Percentiles rank a stretch among this genome's conserved stretches.
phyloP scores from a whole-genome alignment of 495 filamentous ascomycete species.

The Annulohypoxylon maeteangense region DNA sequence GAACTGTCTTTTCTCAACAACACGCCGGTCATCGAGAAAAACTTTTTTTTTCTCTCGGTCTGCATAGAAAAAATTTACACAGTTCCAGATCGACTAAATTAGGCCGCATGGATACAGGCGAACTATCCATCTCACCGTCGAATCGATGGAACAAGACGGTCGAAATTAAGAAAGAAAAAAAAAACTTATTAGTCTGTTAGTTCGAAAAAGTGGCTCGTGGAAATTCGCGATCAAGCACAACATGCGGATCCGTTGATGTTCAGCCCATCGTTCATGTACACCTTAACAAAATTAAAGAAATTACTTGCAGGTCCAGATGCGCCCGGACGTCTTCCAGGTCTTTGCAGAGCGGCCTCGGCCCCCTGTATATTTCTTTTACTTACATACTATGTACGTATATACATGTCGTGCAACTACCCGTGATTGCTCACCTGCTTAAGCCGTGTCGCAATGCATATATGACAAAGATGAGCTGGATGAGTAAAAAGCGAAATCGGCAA shows the following conservation, averaged over 20 bases:
- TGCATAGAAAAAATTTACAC: conserved; percentile 31
- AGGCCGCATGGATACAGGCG: conserved; percentile 27
- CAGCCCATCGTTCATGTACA: conserved; percentile 43
- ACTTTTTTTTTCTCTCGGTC: conserved; percentile 20
- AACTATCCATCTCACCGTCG: conserved; percentile 17
- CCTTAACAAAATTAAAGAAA: conserved; percentile 33
- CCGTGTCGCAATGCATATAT: conserved; percentile 32
- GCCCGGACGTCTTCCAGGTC: conserved; percentile 34
- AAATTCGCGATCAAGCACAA: conserved; percentile 29
- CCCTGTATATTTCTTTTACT: conserved; percentile 3
- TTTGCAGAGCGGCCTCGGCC: conserved; percentile 38
- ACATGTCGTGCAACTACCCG: conserved; percentile 16
- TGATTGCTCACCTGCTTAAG: conserved; percentile 2
- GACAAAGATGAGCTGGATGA: conserved; percentile 19
- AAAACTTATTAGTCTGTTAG: conserved; percentile 5
- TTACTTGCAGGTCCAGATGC: conserved; percentile 47
- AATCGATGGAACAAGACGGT: conserved; percentile 13
- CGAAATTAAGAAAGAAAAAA: conserved; percentile 30
- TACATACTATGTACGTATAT: background rate
- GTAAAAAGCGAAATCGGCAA: conserved; percentile 36
- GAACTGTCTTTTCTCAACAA: conserved; percentile 22
- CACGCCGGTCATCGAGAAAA: conserved; percentile 21
- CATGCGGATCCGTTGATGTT: conserved; percentile 35
- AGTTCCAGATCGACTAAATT: conserved; percentile 15
- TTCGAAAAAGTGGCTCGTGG: conserved; percentile 31